Evolutionary conservation across 2,329 filamentous ascomycete genomes (phyloP).

Genomic region (Talaromyces sp.): DNA sequence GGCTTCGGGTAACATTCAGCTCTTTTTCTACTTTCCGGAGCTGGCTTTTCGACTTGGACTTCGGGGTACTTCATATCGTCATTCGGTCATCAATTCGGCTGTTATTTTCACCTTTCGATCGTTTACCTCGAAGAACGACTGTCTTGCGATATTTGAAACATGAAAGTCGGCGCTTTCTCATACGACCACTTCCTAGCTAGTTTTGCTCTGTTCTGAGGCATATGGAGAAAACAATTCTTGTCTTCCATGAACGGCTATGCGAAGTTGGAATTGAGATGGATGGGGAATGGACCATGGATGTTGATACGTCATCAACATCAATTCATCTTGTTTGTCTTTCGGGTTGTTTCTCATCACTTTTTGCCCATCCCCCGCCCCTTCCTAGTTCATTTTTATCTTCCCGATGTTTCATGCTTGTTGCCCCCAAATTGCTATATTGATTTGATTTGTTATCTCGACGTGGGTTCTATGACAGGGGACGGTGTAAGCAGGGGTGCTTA

Average conservation of each 20-base stretch:
- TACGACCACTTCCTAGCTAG: slow-evolving; percentile 17
- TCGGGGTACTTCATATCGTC: neutral
- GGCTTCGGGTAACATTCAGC: neutral
- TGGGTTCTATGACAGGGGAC: slow-evolving; percentile 9
- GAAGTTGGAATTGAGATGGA: slow-evolving; percentile 16
- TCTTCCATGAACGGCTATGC: slow-evolving; percentile 20
- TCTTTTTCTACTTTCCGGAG: neutral
- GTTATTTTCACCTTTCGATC: slow-evolving; percentile 2
- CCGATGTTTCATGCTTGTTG: neutral
- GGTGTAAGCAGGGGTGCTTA: neutral
- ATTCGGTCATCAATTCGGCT: neutral
- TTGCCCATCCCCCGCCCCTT: neutral
- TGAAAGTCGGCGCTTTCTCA: slow-evolving; percentile 19
- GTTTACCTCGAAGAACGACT: slow-evolving; percentile 8
- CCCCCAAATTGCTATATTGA: slow-evolving; percentile 1
- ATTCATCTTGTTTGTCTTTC: slow-evolving; percentile 1
- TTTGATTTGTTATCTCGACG: slow-evolving; percentile 16
- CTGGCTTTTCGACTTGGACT: neutral
- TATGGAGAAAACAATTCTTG: slow-evolving; percentile 11
- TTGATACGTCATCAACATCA: slow-evolving; percentile 8
- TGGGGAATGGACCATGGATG: slow-evolving; percentile 16
- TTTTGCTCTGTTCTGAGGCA: slow-evolving; percentile 21
- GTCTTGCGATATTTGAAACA: slow-evolving; percentile 16
- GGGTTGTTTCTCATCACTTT: neutral
- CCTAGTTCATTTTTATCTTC: neutral